Conservation (phyloP, 208 protist species). For the Herpetomonas tarakana region DNA sequence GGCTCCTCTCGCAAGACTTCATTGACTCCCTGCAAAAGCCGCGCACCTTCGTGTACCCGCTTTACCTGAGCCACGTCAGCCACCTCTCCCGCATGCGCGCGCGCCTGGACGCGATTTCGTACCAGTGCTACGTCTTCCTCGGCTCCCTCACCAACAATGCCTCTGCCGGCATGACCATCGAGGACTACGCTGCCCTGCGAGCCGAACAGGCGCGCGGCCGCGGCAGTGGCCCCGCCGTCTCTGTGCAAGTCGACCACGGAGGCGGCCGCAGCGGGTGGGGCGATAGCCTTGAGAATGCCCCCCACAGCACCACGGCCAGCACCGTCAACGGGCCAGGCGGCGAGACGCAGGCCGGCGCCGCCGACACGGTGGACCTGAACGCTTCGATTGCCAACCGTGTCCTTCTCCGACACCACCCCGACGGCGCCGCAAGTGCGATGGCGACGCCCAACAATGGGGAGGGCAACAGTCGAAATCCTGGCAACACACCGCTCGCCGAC, state of each 20-base stretch:
- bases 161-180: constrained; percentile 11
- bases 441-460: no score
- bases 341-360: no score
- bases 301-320: neutral
- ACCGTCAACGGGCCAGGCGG: no score
- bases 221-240: no score
- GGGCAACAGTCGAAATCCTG: no score
- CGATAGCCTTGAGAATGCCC: neutral
- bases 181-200: constrained; percentile 23
- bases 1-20: constrained; percentile 27
- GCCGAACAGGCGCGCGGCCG: neutral
- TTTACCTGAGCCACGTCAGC: constrained; percentile 19
- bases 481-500: no score
- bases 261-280: constrained; percentile 1
- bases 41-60: constrained; percentile 28
- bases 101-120: constrained; percentile 20
- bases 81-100: constrained; percentile 25
- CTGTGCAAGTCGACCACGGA: no score
- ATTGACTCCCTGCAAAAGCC: constrained; percentile 32
- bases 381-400: constrained; percentile 28
- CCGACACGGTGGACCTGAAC: constrained; percentile 2
- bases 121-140: constrained; percentile 24
- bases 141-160: constrained; percentile 12
- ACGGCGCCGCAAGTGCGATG: no score
- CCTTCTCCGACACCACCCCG: constrained; percentile 12